phyloP scores from a whole-genome alignment of 116 monocot genomes.

The Dioscorea cayenensis region DNA sequence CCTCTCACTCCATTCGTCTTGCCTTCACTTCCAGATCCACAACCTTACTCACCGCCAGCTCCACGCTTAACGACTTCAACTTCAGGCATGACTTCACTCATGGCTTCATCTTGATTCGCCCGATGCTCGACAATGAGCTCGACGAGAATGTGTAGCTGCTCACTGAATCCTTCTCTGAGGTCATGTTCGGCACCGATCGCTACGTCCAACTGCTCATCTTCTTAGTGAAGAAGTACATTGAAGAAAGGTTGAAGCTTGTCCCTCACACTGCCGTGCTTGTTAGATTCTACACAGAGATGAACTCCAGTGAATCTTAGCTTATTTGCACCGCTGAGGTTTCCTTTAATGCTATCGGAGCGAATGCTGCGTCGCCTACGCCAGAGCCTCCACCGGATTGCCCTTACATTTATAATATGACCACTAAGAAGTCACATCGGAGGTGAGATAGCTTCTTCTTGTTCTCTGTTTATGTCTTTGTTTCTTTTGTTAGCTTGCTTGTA shows the following conservation, averaged over 20 bases:
- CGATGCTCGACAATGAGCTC: constrained; percentile 41
- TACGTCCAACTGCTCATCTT: constrained; percentile 33
- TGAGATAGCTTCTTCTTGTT: constrained; percentile 2
- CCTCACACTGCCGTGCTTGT: constrained; percentile 61
- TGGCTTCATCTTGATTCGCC: constrained; percentile 45
- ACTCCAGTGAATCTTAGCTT: constrained; percentile 19
- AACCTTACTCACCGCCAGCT: constrained; percentile 33
- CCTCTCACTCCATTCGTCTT: background rate
- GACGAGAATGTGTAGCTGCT: constrained; percentile 44
- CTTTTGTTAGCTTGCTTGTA: background rate
- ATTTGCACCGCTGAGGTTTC: constrained; percentile 69
- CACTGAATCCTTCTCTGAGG: constrained; percentile 51
- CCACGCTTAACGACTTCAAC: constrained; percentile 29
- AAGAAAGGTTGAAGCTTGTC: constrained; percentile 36
- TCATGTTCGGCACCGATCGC: constrained; percentile 22
- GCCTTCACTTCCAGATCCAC: constrained; percentile 2
- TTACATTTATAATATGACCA: constrained; percentile 88
- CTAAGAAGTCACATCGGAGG: constrained; percentile 61
- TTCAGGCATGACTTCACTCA: constrained; percentile 16
- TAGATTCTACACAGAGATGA: constrained; percentile 34
- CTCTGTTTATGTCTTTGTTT: background rate
- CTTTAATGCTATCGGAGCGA: constrained; percentile 52
- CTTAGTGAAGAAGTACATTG: constrained; percentile 56
- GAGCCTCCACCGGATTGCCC: constrained; percentile 59
- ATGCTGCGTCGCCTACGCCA: constrained; percentile 53